Conservation (phyloP, 345 rosid species). For the Cardiospermum halicacabum region DNA sequence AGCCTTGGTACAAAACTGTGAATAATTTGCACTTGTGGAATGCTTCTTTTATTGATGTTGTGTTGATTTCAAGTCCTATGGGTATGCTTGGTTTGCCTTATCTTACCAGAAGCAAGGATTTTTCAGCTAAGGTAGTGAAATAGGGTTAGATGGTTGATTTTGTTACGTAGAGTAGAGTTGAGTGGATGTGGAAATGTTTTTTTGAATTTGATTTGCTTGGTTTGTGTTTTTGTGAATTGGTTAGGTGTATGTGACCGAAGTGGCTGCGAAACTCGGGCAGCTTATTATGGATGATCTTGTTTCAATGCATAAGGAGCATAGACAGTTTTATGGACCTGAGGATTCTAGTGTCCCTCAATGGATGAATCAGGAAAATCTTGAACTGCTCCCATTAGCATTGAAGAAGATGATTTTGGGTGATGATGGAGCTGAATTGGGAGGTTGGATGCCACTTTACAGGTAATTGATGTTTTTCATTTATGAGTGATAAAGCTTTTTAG, state of each 20-base stretch:
- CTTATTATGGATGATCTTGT: constrained; percentile 90
- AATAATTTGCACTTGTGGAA: constrained; percentile 75
- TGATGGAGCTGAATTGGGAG: constrained; percentile 60
- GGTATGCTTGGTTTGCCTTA: constrained; percentile 87
- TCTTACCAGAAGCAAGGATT: constrained; percentile 52
- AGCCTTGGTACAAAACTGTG: constrained; percentile 82
- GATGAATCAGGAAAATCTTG: constrained; percentile 66
- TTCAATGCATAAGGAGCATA: constrained; percentile 64
- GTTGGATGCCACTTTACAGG: constrained; percentile 89
- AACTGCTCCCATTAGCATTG: constrained; percentile 44
- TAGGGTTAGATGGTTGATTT: not conserved
- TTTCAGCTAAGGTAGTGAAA: constrained; percentile 67
- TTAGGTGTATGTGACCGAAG: constrained; percentile 76
- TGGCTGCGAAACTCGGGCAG: constrained; percentile 64
- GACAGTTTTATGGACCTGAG: constrained; percentile 49
- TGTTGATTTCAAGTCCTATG: constrained; percentile 68
- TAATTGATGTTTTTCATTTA: constrained; percentile 19
- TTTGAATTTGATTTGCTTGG: constrained; percentile 19
- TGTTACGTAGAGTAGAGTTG: constrained; percentile 7
- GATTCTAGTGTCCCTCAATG: constrained; percentile 49
- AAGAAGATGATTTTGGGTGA: constrained; percentile 53
- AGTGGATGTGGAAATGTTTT: not conserved
- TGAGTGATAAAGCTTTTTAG: not conserved
- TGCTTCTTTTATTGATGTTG: constrained; percentile 63
- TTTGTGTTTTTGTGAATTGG: constrained; percentile 15